phyloP scores from a whole-genome alignment of 176 grass and related monocot species.

The Phoenix dactylifera region DNA sequence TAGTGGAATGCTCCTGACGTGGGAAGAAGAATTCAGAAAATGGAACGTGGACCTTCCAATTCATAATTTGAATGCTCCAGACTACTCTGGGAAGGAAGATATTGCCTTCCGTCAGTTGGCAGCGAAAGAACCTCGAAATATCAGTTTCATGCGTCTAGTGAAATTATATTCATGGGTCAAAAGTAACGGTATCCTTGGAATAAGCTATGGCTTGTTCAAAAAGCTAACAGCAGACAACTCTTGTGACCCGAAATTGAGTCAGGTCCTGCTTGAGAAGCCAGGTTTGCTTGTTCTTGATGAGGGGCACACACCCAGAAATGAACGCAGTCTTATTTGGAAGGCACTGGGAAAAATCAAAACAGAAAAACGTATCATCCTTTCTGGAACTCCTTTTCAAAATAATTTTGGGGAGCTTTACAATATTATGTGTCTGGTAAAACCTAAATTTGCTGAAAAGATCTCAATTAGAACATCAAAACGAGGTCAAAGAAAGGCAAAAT shows the following conservation, averaged over 20 bases:
- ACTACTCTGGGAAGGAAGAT: constrained; percentile 42
- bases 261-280: constrained; percentile 43
- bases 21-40: constrained; percentile 67
- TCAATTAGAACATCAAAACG: constrained; percentile 32
- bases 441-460: constrained; percentile 67
- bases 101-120: constrained; percentile 15
- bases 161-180: constrained; percentile 64
- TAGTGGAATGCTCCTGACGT: constrained; percentile 44
- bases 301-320: constrained; percentile 77
- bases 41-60: constrained; percentile 65
- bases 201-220: constrained; percentile 67
- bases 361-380: constrained; percentile 58
- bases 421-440: constrained; percentile 47
- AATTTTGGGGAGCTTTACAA: constrained; percentile 70
- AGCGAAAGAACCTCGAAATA: constrained; percentile 13
- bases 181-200: constrained; percentile 54
- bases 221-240: constrained; percentile 42
- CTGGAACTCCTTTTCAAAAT: constrained; percentile 80
- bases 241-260: constrained; percentile 19
- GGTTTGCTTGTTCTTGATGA: constrained; percentile 70
- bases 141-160: constrained; percentile 6
- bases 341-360: constrained; percentile 39
- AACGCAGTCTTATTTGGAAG: constrained; percentile 40
- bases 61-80: constrained; percentile 48
- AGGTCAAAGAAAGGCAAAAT: constrained; percentile 30